Base-by-base conservation (phyloP, 257 asterid species). In the Solanum tarapatanum region DNA sequence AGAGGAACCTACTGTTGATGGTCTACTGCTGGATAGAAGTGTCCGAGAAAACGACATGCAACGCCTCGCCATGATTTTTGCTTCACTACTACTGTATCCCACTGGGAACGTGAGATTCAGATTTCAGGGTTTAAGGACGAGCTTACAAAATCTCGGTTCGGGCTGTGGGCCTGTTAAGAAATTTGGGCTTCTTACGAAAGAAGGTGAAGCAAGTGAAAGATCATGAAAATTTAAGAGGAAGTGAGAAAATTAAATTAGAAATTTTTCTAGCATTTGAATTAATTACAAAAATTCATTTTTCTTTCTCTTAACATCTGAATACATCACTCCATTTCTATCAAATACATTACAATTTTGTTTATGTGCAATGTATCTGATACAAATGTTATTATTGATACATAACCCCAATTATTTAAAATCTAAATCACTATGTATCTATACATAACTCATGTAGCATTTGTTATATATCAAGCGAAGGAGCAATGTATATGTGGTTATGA, bases 1-100 rank as follows among this genome's bases (percentile, higher is more conserved):
- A 16, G 91, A 43, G 45, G 87, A 36, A 21, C 79, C 89, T 17
- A 69, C 30, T 21, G 84, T 82, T 19, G 92, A 84, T 39, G 88
- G 19, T 73, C 91, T 88, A 26, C 88, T 72, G 36, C 43, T 35
- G 21, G 91, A 87, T 64, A 89, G 66, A 19, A 90, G 88, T 7
- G 91, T 73, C 32, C 92, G 83, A 2, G 91, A 83, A 11, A 89
- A 17, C 32, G 91, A 89, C 48, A 88, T 88, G 62, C 88, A 43
- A 21, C 90, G 91, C 84, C 88, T 88, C 35, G 92, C 92, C 92
- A 90, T 90, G 66, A 19, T 55, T 55, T 55, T 55, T 55, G 66
- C 66, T 55, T 21, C 2, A 26, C 26, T 77, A n/a, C 64, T 55
- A 55, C n/a, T 77, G 84, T 77, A 79, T 37, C 60, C 58, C n/a